These are phyloP conservation scores for Kwoniella botswanensis DNA, from an alignment of 768 basidiomycete genomes.

Conservation along the genomic window DNA sequence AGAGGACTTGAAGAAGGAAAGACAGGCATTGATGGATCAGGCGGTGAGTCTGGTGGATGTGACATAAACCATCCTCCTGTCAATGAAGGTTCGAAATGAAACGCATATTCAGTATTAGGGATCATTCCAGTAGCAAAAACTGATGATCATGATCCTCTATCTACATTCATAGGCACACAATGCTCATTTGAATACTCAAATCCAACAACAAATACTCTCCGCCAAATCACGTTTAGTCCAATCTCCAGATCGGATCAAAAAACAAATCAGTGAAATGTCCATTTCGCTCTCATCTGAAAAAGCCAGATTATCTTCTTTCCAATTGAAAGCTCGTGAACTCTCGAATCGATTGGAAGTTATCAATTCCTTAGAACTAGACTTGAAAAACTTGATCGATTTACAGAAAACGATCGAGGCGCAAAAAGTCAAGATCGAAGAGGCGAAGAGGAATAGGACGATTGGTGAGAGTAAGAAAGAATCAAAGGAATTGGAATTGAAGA, in stretches of 20 bases:
- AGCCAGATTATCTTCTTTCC: conserved; percentile 67
- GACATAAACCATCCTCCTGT: not conserved
- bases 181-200: conserved; percentile 66
- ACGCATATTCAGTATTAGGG: not conserved
- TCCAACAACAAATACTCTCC: conserved; percentile 68
- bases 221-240: conserved; percentile 80
- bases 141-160: not conserved
- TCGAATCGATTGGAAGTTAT: conserved; percentile 74
- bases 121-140: not conserved
- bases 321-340: conserved; percentile 77
- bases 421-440: conserved; percentile 18
- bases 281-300: conserved; percentile 73
- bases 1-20: conserved; percentile 74
- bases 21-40: conserved; percentile 67
- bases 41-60: conserved; percentile 62
- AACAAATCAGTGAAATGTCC: conserved; percentile 78
- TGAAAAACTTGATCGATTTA: conserved; percentile 46
- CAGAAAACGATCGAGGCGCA: conserved; percentile 42
- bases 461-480: conserved; percentile 69
- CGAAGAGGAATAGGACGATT: conserved; percentile 73
- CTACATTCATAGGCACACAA: conserved; percentile 63
- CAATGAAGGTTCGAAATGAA: not conserved
- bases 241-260: conserved; percentile 86
- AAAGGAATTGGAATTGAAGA: conserved; percentile 75
- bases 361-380: conserved; percentile 70